Percentiles rank a stretch among this genome's conserved stretches.
These are phyloP conservation scores for Cyclanthera cordifolia DNA, from an alignment of 306 rosid species.

Conservation along the genomic window DNA sequence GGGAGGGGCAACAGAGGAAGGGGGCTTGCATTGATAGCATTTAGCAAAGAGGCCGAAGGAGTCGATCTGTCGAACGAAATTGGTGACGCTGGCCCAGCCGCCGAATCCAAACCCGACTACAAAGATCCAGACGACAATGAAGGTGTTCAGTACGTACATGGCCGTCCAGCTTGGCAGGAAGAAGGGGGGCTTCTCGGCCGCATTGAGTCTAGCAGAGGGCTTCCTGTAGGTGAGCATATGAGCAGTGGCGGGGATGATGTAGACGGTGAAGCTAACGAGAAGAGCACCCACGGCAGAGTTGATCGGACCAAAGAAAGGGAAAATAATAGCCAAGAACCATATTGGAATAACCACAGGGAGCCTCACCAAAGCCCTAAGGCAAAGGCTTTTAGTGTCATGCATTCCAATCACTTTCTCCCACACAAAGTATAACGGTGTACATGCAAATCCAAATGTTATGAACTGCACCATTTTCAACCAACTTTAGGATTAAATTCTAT, in stretches of 20 bases:
- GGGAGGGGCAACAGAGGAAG: slow-evolving; percentile 26
- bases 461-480: slow-evolving; percentile 52
- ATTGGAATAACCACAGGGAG: slow-evolving; percentile 89
- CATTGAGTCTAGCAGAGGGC: slow-evolving; percentile 86
- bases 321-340: slow-evolving; percentile 90
- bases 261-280: slow-evolving; percentile 91
- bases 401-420: slow-evolving; percentile 99
- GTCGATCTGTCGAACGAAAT: slow-evolving; percentile 65
- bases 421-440: slow-evolving; percentile 94
- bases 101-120: slow-evolving; percentile 94
- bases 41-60: slow-evolving; percentile 86
- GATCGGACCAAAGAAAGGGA: slow-evolving; percentile 94
- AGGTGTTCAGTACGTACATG: slow-evolving; percentile 56
- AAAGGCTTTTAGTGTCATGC: slow-evolving; percentile 85
- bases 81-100: slow-evolving; percentile 95
- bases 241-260: slow-evolving; percentile 69
- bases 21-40: slow-evolving; percentile 86
- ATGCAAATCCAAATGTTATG: slow-evolving; percentile 89
- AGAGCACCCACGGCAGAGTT: slow-evolving; percentile 95
- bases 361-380: slow-evolving; percentile 73
- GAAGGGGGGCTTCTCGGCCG: slow-evolving; percentile 84
- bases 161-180: slow-evolving; percentile 82
- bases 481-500: too few species aligned
- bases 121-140: slow-evolving; percentile 64
- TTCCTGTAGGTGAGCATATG: slow-evolving; percentile 88